Conservation (phyloP, 2,329 filamentous ascomycete genomes). For the Chaetomium sp. region DNA sequence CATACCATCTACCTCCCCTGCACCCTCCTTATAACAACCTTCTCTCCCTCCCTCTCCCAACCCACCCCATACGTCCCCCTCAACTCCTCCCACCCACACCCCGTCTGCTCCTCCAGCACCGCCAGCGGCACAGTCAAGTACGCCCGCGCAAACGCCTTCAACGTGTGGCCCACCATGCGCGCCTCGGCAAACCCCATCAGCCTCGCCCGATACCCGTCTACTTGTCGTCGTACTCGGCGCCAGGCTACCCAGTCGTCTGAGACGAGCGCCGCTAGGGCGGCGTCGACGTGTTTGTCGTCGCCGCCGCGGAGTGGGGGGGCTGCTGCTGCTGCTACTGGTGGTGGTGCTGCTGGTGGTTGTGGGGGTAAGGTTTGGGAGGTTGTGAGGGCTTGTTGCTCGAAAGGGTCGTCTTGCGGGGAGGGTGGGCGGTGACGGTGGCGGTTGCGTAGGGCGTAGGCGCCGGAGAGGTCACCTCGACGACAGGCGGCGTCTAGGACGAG, state of each 20-base stretch:
- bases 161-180: constrained; percentile 64
- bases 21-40: constrained; percentile 65
- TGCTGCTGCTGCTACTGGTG: constrained; percentile 35
- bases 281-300: constrained; percentile 60
- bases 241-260: constrained; percentile 80
- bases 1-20: constrained; percentile 29
- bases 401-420: no score
- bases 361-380: no score
- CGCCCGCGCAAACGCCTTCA: constrained; percentile 79
- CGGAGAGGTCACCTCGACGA: constrained; percentile 65
- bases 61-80: constrained; percentile 65
- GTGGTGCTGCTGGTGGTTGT: neutral
- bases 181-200: constrained; percentile 78
- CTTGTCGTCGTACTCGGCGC: constrained; percentile 60
- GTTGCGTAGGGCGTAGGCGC: constrained; percentile 63
- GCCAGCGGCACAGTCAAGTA: constrained; percentile 67
- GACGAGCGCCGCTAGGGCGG: constrained; percentile 61
- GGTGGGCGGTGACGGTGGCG: constrained; percentile 14
- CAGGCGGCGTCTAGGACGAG: constrained; percentile 85
- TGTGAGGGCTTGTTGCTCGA: no score
- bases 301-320: constrained; percentile 29
- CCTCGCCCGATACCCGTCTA: constrained; percentile 73
- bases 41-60: constrained; percentile 74
- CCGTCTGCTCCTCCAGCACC: constrained; percentile 64
- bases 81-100: constrained; percentile 66